These are phyloP conservation scores for Musa beccarii DNA, from an alignment of 176 grass and related monocot genomes.

Conservation along the genomic window DNA sequence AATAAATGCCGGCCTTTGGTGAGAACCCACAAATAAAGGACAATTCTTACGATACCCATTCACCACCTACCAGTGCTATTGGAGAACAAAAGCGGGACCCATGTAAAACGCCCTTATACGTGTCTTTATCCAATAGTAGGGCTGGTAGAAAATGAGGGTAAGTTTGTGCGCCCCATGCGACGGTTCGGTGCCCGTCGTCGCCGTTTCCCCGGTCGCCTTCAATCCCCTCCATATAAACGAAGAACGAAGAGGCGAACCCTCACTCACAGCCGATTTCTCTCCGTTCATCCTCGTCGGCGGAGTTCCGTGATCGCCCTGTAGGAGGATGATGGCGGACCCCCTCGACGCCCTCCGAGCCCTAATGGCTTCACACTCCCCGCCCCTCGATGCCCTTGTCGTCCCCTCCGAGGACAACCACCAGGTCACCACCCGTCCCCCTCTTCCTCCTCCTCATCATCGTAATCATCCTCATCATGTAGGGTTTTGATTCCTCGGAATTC, in stretches of 20 bases:
- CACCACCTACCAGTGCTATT: no score
- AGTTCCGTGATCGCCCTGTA: background rate
- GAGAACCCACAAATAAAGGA: no score
- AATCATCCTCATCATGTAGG: background rate
- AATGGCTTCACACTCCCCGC: conserved; percentile 77
- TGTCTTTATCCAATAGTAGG: no score
- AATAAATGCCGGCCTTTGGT: no score
- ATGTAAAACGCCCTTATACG: no score
- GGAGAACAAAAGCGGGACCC: no score
- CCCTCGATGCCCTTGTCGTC: conserved; percentile 67
- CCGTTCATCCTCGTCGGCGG: background rate
- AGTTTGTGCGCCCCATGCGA: no score
- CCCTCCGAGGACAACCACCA: conserved; percentile 96
- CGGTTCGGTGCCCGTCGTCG: no score
- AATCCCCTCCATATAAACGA: background rate
- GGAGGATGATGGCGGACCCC: conserved; percentile 30
- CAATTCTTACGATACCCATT: no score
- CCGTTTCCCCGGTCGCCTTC: no score
- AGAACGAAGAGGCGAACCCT: background rate
- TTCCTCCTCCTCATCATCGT: background rate
- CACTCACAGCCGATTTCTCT: background rate
- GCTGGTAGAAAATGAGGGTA: no score
- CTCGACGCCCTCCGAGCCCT: conserved; percentile 59
- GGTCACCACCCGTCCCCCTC: conserved; percentile 23
- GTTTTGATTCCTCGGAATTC: background rate